phyloP scores from a whole-genome alignment of 441 rosid genomes.

The Pelargonium fulgidum region DNA sequence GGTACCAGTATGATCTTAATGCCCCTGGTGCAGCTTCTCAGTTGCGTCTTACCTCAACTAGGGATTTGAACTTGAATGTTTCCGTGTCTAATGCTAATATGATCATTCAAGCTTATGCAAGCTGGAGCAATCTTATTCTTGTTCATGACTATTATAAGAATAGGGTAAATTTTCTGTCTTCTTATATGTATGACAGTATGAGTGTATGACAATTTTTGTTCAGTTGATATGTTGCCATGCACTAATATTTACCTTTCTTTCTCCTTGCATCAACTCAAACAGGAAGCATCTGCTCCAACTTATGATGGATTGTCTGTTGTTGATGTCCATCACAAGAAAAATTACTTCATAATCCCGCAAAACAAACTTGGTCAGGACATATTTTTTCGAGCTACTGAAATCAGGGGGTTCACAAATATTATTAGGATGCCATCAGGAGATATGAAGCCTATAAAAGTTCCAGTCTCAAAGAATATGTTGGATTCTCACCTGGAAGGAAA shows the following conservation, averaged over 20 bases:
- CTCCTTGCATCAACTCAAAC: conserved; percentile 19
- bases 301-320: conserved; percentile 49
- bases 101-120: conserved; percentile 93
- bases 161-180: not conserved
- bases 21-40: conserved; percentile 78
- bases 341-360: conserved; percentile 74
- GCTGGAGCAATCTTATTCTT: conserved; percentile 81
- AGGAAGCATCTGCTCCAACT: conserved; percentile 56
- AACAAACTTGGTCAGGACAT: conserved; percentile 97
- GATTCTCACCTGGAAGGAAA: conserved; percentile 75
- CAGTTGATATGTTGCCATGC: not conserved
- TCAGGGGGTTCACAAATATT: conserved; percentile 47
- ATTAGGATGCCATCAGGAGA: conserved; percentile 92
- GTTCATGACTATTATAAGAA: conserved; percentile 45
- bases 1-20: conserved; percentile 78
- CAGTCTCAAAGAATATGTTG: conserved; percentile 81
- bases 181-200: not conserved
- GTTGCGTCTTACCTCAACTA: conserved; percentile 64
- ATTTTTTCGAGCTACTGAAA: conserved; percentile 69
- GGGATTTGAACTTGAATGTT: conserved; percentile 80
- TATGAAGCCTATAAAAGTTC: conserved; percentile 74
- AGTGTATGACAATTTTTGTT: not conserved
- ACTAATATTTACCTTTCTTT: conserved; percentile 1
- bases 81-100: conserved; percentile 83
- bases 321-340: conserved; percentile 70